phyloP scores from a whole-genome alignment of 2,329 filamentous ascomycete species.

The Fusarium piperis region DNA sequence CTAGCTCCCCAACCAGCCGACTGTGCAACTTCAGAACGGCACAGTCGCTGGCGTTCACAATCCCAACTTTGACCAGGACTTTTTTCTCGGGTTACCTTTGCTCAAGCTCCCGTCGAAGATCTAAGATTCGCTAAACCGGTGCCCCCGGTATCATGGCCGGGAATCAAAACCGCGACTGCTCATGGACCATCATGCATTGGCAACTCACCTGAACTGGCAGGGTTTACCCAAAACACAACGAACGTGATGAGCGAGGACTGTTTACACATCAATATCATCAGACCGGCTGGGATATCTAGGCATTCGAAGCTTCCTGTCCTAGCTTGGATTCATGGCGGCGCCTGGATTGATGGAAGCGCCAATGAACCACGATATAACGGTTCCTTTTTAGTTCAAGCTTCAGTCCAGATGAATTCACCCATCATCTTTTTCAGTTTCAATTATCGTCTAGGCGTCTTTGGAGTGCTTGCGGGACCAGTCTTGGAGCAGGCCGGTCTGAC shows the following conservation, averaged over 20 bases:
- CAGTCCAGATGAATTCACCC: not conserved
- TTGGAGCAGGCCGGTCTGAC: not conserved
- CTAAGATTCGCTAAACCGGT: not conserved
- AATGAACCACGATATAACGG: not conserved
- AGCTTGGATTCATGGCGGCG: not conserved
- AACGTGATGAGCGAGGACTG: not conserved
- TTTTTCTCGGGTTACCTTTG: not conserved
- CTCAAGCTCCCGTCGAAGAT: not conserved
- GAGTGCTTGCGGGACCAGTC: not conserved
- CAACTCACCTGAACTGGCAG: not conserved
- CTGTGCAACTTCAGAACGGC: not conserved
- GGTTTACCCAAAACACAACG: not conserved
- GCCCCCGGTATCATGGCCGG: not conserved
- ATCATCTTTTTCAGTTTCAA: not conserved
- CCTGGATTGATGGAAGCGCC: not conserved
- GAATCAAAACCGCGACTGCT: not conserved
- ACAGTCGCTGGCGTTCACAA: not conserved
- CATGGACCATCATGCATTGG: not conserved
- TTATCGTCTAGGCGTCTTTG: not conserved
- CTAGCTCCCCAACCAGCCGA: not conserved
- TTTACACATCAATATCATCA: not conserved
- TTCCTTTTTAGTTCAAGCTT: not conserved
- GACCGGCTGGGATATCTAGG: not conserved
- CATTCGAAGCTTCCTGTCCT: not conserved
- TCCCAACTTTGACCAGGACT: not conserved